These are phyloP conservation scores for Pichia eremophila DNA, from an alignment of 805 yeast genomes.

Conservation along the genomic window DNA sequence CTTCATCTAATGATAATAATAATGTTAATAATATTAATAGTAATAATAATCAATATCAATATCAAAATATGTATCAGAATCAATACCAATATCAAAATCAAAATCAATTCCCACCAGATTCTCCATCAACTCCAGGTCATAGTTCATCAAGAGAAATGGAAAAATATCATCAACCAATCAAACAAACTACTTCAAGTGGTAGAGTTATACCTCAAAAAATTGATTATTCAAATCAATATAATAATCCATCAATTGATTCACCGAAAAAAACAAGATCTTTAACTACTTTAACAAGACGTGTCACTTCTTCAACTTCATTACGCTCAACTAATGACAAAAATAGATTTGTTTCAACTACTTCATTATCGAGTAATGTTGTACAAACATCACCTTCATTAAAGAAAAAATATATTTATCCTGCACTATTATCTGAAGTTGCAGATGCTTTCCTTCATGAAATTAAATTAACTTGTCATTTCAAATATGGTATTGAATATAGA, in stretches of 20 bases:
- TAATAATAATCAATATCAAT: no score
- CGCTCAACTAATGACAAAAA: slow-evolving; percentile 24
- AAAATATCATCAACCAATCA: slow-evolving; percentile 26
- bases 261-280: slow-evolving; percentile 40
- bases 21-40: no score
- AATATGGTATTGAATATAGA: slow-evolving; percentile 85
- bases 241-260: slow-evolving; percentile 1
- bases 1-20: slow-evolving; percentile 7
- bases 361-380: slow-evolving; percentile 33
- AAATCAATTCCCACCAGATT: neutral
- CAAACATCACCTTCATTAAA: slow-evolving; percentile 31
- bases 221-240: slow-evolving; percentile 21
- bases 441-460: slow-evolving; percentile 61
- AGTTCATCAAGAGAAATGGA: slow-evolving; percentile 18
- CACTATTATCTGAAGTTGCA: slow-evolving; percentile 79
- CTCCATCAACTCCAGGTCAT: slow-evolving; percentile 6
- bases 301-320: slow-evolving; percentile 26
- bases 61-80: neutral
- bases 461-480: slow-evolving; percentile 66
- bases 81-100: neutral
- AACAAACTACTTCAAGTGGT: slow-evolving; percentile 33
- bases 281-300: slow-evolving; percentile 33
- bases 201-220: slow-evolving; percentile 38
- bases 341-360: slow-evolving; percentile 17
- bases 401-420: slow-evolving; percentile 63